Evolutionary conservation across 2,329 filamentous ascomycete species (phyloP), one percentile per base, ranked within the genome.

Genomic region (Diaporthe citriasiana): DNA sequence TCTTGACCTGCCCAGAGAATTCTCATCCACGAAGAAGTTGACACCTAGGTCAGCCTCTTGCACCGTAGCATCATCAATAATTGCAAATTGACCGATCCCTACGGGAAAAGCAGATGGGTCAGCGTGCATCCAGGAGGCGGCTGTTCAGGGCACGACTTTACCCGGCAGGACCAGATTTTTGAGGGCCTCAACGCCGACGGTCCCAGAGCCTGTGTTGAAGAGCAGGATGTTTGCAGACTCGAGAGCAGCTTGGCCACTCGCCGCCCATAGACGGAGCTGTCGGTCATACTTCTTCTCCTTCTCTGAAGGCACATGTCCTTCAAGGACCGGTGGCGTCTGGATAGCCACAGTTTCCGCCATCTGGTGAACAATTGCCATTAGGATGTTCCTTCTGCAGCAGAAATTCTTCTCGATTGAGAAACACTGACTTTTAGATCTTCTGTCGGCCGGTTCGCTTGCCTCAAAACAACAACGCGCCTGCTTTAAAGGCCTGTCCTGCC

Each of bases 121-220:
- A 25, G 55, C 35, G 19, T 38, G 3, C 42, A 60, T 25, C 33
- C 51, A 35, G 73, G 38, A n/a, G 19, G 33, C n/a, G 38, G 59
- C 51, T 53, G 47, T 53, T n/a, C 33, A 35, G 56, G 25, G 70
- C 35, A 33, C 30, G 22, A 42, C 38, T 78, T 82, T 83, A 91
- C 92, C 94, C 73, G 97, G 97, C 12, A 99, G 86, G 4, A 99
- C 94, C n/a, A 99, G 90, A 81, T 99, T 99, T 88, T 99, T 99
- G 76, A 99, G 89, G 0, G 95, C 92, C 83, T 99, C 97, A 17
- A 97, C 89, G 19, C 95, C 97, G 45, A 95, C 94, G 2, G 95
- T 94, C 13, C 96, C 96, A n/a, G 93, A 85, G 2, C 95, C 93
- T 0, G 93, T 94, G 83, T 98, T 98, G 75, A 99, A 86, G 7